Evolutionary conservation across 116 monocot species (phyloP).

Genomic region (Cymodocea nodosa): DNA sequence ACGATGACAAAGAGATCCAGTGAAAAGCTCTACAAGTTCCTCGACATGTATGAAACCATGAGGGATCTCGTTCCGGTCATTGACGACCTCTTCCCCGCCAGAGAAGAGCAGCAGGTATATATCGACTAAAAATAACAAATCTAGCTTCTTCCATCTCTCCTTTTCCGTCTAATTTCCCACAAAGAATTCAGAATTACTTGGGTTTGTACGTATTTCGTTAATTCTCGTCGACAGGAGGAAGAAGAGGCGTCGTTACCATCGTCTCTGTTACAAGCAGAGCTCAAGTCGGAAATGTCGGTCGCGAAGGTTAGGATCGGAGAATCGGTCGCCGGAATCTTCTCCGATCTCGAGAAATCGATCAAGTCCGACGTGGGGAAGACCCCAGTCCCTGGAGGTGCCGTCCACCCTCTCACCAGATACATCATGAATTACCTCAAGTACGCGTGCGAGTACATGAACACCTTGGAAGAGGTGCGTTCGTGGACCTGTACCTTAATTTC

Average conservation of each 20-base stretch:
- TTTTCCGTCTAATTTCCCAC: too few species aligned
- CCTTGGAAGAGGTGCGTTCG: slow-evolving; percentile 38
- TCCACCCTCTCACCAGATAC: slow-evolving; percentile 67
- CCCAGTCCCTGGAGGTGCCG: slow-evolving; percentile 56
- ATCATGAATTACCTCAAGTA: slow-evolving; percentile 71
- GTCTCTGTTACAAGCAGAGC: slow-evolving; percentile 8
- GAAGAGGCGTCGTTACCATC: not conserved
- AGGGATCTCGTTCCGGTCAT: slow-evolving; percentile 33
- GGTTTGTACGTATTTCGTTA: too few species aligned
- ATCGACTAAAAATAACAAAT: not conserved
- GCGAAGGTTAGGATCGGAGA: slow-evolving; percentile 35
- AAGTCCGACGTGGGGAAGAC: slow-evolving; percentile 32
- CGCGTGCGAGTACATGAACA: slow-evolving; percentile 50
- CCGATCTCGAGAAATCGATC: slow-evolving; percentile 60
- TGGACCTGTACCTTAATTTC: too few species aligned
- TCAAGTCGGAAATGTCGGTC: slow-evolving; percentile 34
- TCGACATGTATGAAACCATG: slow-evolving; percentile 70
- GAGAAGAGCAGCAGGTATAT: not conserved
- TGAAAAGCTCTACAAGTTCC: slow-evolving; percentile 84
- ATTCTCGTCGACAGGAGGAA: not conserved
- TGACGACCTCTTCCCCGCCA: slow-evolving; percentile 13
- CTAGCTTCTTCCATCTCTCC: too few species aligned
- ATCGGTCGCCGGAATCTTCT: slow-evolving; percentile 42
- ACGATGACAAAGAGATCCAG: slow-evolving; percentile 41
- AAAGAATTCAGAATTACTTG: too few species aligned